Conservation (phyloP, 2,329 filamentous ascomycete species). For the Fusarium piperis region DNA sequence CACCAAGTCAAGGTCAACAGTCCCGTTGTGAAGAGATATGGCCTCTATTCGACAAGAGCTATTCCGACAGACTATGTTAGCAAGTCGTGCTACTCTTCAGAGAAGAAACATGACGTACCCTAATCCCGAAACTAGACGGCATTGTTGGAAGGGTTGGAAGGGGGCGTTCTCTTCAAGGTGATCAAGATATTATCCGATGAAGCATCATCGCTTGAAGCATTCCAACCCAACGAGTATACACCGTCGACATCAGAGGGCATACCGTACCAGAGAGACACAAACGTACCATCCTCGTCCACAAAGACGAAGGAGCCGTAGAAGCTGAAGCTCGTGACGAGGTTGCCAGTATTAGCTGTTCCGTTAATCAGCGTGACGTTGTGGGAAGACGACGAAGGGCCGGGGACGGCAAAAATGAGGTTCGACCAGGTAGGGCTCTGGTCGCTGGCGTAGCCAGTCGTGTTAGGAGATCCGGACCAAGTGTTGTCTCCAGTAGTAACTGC, state of each 20-base stretch:
- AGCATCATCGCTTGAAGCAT: neutral
- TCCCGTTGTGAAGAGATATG: neutral
- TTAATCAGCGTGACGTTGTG: slow-evolving; percentile 10
- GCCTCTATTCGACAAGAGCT: neutral
- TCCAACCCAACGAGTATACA: slow-evolving; percentile 14
- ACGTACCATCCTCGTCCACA: slow-evolving; percentile 1
- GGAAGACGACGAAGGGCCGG: slow-evolving; percentile 6
- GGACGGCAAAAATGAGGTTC: slow-evolving; percentile 11
- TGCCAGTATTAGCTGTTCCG: neutral
- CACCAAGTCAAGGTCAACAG: neutral
- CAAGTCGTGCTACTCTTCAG: neutral
- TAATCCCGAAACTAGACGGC: neutral
- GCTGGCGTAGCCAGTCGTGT: slow-evolving; percentile 2
- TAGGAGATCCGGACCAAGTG: slow-evolving; percentile 14
- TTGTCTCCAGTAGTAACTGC: neutral
- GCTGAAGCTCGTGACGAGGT: slow-evolving; percentile 1
- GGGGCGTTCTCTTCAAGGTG: slow-evolving; percentile 14
- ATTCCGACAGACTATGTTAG: neutral
- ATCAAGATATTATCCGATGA: neutral
- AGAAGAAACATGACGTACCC: neutral
- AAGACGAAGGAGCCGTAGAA: slow-evolving; percentile 15
- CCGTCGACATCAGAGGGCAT: slow-evolving; percentile 2
- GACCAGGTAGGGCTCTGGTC: slow-evolving; percentile 5
- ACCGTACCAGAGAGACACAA: slow-evolving; percentile 15
- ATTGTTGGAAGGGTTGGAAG: neutral